phyloP scores from a whole-genome alignment of 75 land plant species.

The Selaginella tamariscina region DNA sequence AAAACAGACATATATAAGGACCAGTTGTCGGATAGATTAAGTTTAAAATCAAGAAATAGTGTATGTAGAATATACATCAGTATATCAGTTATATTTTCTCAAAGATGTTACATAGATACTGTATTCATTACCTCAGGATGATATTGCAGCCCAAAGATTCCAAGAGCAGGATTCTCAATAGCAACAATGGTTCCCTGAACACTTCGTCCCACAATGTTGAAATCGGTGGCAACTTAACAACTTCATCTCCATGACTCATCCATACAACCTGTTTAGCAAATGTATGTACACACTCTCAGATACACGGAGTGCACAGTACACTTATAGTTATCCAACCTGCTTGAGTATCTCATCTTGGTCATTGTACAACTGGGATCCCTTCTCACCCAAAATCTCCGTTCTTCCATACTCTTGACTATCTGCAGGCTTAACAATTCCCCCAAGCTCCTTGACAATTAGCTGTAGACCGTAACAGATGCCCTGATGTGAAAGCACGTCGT shows the following conservation, averaged over 20 bases:
- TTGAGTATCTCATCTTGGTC: not conserved
- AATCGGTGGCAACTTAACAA: constrained; percentile 47
- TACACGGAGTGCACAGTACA: no score
- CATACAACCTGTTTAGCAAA: constrained; percentile 58
- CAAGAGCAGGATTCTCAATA: constrained; percentile 39
- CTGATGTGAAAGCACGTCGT: no score
- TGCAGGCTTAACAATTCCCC: constrained; percentile 65
- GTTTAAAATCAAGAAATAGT: not conserved
- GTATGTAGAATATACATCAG: no score
- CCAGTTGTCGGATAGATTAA: not conserved
- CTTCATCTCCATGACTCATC: constrained; percentile 99
- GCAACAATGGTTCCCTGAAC: constrained; percentile 67
- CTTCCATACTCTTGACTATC: constrained; percentile 82
- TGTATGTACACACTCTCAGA: no score
- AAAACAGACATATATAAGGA: not conserved
- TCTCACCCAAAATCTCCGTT: constrained; percentile 50
- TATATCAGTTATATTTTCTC: no score
- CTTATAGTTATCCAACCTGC: no score
- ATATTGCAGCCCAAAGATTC: constrained; percentile 78
- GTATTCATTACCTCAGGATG: constrained; percentile 69
- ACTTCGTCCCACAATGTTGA: constrained; percentile 55
- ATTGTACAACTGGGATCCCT: constrained; percentile 17
- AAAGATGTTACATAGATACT: not conserved
- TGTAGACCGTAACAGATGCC: constrained; percentile 87
- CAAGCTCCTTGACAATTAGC: constrained; percentile 68